Percentiles rank a stretch among this genome's conserved stretches.
These are phyloP conservation scores for Dichotomocladium elegans DNA, from an alignment of 371 early-diverging fungal genomes.

Conservation along the genomic window DNA sequence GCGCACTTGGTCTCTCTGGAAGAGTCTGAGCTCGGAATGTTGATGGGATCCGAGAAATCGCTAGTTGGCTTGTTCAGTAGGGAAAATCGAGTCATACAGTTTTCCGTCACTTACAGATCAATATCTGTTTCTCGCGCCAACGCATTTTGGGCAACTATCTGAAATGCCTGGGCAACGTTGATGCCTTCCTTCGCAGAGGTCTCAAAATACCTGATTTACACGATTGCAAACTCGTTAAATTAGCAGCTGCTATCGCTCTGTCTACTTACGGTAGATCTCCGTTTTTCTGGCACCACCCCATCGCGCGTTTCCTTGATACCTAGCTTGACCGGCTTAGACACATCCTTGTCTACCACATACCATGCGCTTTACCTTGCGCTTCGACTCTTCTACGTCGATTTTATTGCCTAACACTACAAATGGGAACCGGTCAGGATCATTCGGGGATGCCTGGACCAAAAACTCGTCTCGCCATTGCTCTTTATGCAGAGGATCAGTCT, in stretches of 20 bases:
- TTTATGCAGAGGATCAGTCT: neutral
- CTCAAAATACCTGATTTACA: slow-evolving; percentile 72
- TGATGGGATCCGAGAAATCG: slow-evolving; percentile 91
- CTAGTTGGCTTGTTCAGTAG: slow-evolving; percentile 30
- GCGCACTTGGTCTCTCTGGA: too few species aligned
- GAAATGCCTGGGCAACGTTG: slow-evolving; percentile 95
- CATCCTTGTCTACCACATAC: too few species aligned
- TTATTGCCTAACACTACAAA: slow-evolving; percentile 98
- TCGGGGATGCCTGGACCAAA: slow-evolving; percentile 81
- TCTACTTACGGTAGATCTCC: slow-evolving; percentile 79
- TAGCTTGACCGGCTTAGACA: slow-evolving; percentile 14
- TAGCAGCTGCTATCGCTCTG: too few species aligned
- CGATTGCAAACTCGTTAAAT: too few species aligned
- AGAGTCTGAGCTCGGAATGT: too few species aligned
- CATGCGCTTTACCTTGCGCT: slow-evolving; percentile 85
- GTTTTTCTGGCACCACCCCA: slow-evolving; percentile 93
- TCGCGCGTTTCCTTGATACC: slow-evolving; percentile 90
- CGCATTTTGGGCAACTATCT: slow-evolving; percentile 91
- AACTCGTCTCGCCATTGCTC: slow-evolving; percentile 96
- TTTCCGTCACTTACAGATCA: slow-evolving; percentile 58
- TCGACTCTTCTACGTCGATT: slow-evolving; percentile 92
- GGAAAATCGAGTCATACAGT: neutral
- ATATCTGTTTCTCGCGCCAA: slow-evolving; percentile 89
- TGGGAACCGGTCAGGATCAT: slow-evolving; percentile 93
- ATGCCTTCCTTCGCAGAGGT: slow-evolving; percentile 95